A percentile compares a stretch with the other conserved stretches of the same genome.
Conservation (phyloP, 306 rosid genomes). For the Dalbergia cochinchinensis region DNA sequence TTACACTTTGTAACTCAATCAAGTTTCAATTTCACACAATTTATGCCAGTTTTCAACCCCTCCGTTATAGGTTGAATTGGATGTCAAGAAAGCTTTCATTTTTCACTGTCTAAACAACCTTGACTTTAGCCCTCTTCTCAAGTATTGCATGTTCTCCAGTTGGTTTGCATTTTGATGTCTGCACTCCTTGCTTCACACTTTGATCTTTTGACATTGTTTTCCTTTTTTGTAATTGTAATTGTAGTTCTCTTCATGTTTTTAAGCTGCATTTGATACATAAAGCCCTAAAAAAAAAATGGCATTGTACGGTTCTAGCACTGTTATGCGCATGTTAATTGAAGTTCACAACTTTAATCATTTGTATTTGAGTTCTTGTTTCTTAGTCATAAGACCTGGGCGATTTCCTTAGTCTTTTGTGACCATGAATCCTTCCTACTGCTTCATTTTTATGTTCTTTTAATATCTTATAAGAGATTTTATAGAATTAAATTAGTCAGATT, state of each 20-base stretch:
- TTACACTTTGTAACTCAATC: neutral
- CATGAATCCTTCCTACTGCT: neutral
- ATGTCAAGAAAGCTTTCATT: neutral
- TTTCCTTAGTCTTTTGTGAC: neutral
- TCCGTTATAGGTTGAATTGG: no score
- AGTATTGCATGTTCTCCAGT: neutral
- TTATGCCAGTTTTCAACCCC: no score
- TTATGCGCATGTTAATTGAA: neutral
- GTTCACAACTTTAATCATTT: slow-evolving; percentile 6
- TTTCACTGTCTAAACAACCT: neutral
- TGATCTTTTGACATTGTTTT: neutral
- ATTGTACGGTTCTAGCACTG: neutral
- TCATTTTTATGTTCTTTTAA: neutral
- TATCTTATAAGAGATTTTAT: neutral
- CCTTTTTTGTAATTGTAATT: neutral
- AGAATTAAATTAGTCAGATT: neutral
- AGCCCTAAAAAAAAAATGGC: neutral
- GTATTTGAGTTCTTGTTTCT: neutral
- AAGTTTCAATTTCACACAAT: neutral
- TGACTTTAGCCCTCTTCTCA: neutral
- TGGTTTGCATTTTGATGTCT: neutral
- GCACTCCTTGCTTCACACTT: neutral
- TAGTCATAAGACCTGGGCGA: neutral
- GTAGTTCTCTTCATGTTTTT: slow-evolving; percentile 2
- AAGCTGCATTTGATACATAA: neutral